Evolutionary conservation across 768 basidiomycete genomes (phyloP).

Genomic region (Tulasnella sp.): DNA sequence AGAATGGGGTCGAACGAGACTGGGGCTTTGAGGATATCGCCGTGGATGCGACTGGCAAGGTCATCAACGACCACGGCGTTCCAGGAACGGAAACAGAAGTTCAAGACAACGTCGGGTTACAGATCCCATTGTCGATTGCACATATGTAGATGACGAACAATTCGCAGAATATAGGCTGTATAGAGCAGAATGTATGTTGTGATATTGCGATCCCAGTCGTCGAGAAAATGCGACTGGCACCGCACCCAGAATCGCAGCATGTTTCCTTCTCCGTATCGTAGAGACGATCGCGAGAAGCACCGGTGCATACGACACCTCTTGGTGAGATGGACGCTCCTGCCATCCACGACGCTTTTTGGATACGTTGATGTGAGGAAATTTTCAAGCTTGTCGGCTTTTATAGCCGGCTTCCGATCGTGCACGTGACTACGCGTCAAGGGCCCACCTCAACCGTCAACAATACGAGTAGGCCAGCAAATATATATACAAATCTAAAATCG

Average conservation of each 20-base stretch:
- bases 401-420: no score
- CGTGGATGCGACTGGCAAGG: conserved; percentile 44
- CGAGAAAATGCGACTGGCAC: conserved; percentile 5
- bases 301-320: conserved; percentile 9
- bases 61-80: conserved; percentile 55
- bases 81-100: conserved; percentile 51
- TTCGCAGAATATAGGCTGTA: not conserved
- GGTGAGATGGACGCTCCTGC: conserved; percentile 12
- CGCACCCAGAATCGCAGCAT: conserved; percentile 17
- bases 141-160: not conserved
- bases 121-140: conserved; percentile 23
- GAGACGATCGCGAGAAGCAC: conserved; percentile 14
- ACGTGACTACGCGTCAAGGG: no score
- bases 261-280: conserved; percentile 11
- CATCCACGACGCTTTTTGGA: conserved; percentile 16
- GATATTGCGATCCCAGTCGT: conserved; percentile 16
- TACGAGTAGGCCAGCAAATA: no score
- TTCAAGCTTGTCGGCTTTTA: no score
- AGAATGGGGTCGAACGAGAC: conserved; percentile 47
- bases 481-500: no score
- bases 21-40: conserved; percentile 75
- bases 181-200: conserved; percentile 5
- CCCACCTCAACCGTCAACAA: no score
- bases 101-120: conserved; percentile 46
- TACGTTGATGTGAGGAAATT: not conserved